Conservation (phyloP, 306 rosid genomes). For the Dryas alaskensis region DNA sequence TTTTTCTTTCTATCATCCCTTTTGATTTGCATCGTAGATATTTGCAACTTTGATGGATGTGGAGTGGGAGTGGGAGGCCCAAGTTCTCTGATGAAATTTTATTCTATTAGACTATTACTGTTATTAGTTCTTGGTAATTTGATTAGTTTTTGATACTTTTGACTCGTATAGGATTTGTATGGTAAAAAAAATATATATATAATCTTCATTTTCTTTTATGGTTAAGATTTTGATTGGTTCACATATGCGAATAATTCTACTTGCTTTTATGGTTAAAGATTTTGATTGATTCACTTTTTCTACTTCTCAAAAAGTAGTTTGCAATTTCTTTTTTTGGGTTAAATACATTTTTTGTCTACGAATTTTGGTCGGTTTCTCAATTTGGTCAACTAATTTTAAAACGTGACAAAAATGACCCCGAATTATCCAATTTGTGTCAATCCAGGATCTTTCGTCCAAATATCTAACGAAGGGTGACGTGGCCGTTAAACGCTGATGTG, state of each 20-base stretch:
- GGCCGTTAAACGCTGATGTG: no score
- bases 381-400: no score
- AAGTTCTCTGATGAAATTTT: conserved; percentile 16
- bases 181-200: conserved; percentile 13
- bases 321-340: conserved; percentile 3
- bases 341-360: no score
- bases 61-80: not conserved
- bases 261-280: no score
- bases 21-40: conserved; percentile 16
- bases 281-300: no score
- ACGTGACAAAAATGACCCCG: no score
- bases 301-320: conserved; percentile 5
- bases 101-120: conserved; percentile 3
- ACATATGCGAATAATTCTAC: no score
- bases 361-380: no score
- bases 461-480: no score
- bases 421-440: no score
- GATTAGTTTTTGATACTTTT: conserved; percentile 19
- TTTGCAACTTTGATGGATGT: conserved; percentile 19
- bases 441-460: no score
- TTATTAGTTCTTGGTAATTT: not conserved
- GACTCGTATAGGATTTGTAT: conserved; percentile 20
- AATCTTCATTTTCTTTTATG: conserved; percentile 12
- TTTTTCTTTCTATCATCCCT: not conserved
- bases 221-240: conserved; percentile 9